Evolutionary conservation across 2,329 filamentous ascomycete genomes (phyloP), one percentile per base, ranked within the genome.

Genomic region (Penicillium vulpinum): DNA sequence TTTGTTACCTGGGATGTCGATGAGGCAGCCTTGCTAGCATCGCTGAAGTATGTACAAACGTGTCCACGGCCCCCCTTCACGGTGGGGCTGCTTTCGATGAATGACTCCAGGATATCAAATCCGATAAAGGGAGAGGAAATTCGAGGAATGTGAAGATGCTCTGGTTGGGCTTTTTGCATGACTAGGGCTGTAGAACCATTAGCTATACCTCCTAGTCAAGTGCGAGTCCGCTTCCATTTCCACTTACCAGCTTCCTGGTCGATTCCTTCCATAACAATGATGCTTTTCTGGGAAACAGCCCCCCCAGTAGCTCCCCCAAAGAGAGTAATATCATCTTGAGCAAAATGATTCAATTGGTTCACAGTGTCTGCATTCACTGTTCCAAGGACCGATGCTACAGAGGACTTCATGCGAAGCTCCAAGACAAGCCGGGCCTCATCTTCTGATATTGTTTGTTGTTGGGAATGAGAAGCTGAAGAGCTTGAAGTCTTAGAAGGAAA

Each of bases 171-270:
- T 7, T 59, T 59, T 26, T 59, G 58, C 21, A 70, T 43, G 7
- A 15, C 51, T 22, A 59, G 56, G 22, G 49, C 65, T 70, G 51
- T 10, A 21, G 26, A 33, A 26, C 31, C 26, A 48, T 62, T 44
- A 59, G 58, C 49, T 38, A 44, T 31, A 24, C 31, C 15, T 44
- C 28, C 13, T 9, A 24, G 9, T 53, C 10, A 29, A 21, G 47
- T 49, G 43, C 10, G n/a, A 58, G 24, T 18, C 38, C 24, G 22
- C 56, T 81, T 79, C 7, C 77, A 80, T 56, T 81, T 79, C 7
- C 77, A 80, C 72, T 83, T 76, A 66, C 86, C 84, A 67, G 87
- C 81, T 49, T 88, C 75, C 63, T 85, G 72, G 50, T 88, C 74
- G 26, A 89, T 73, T 38, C 89, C 78, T 71, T 90, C 85, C 40